Base-by-base conservation (phyloP, 805 yeast species). In the Cyberlindnera meyerae region DNA sequence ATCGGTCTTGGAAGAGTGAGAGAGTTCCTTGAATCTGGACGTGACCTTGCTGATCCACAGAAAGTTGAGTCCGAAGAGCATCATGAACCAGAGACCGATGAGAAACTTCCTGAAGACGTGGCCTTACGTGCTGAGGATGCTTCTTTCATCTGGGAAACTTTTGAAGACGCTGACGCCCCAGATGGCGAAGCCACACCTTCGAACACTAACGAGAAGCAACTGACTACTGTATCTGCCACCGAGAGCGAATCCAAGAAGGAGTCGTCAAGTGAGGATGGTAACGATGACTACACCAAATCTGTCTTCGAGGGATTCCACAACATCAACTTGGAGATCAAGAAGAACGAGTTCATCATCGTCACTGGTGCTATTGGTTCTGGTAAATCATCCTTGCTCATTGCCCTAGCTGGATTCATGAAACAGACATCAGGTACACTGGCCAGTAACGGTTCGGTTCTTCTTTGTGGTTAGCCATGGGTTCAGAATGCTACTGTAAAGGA, bases 331-430 rank as follows among this genome's bases (percentile, higher is more conserved):
- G 48, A 61, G 0, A 63, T 82, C 40, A 57, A 65, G 29, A 70
- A 68, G 33, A 79, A 79, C 15, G 89, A 82, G 53, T 79, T 84
- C 39, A 62, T 84, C 7, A 82, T 82, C 41, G 69, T 84, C 18
- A 82, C 90, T 0, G 95, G 95, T 24, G 53, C 77, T 3, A 82
- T 84, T 49, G 94, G 94, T 1, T 68, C 82, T 3, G 94, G 95
- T 31, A 84, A 84, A 55, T 66, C 88, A 0, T 80, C 89, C 0
- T 61, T 85, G 18, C 65, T 84, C 33, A 65, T 65, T 45, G 87
- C 89, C 0, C 52, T 84, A 11, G 61, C 82, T 5, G 90, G 90
- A 0, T 68, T 72, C 40, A 82, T 84, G 83, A 64, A 65, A 6
- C 68, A 71, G 40, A 57, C 52, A 0, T 21, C 47, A 0, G 94